Base-by-base conservation (phyloP, 139 green algal species). In the Volvox reticuliferus region DNA sequence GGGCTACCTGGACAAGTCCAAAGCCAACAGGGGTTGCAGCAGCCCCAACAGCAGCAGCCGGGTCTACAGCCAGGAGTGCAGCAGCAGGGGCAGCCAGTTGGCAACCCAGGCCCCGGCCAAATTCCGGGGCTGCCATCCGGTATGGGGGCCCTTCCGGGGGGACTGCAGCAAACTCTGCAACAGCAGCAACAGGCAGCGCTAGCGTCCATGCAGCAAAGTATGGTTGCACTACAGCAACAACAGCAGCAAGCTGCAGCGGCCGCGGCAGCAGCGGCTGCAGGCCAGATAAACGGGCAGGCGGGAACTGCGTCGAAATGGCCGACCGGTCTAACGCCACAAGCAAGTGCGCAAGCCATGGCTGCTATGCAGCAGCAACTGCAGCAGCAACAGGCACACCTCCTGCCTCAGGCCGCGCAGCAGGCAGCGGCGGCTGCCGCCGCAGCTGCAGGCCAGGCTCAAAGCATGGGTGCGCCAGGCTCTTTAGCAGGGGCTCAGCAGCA, bases 321-420 rank as follows among this genome's bases (percentile, higher is more conserved):
- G 36, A 20, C 85, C 22, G 85, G 85, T 2, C 85, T 89, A 2
- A 82, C 69, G 28, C 85, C 28, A n/a, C 85, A 89, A 62, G 63
- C 65, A 36, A 65, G 35, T 17, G 61, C 32, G 61, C 81, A 87
- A 24, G 69, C 69, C 22, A 80, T 82, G 85, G 69, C 69, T 33
- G 85, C 69, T 1, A 89, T 89, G 85, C 85, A 89, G 69, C 85
- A 89, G 44, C 82, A 88, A 33, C 32, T 88, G 32, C 62, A 77
- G 82, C 82, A 88, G 80, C 82, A 88, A 68, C 80, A 86, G 55
- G 63, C 77, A 63, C 63, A 79, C 63, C 61, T 32, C 30, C 50
- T 50, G 13, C 28, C 44, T n/a, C 82, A 84, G 32, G 24, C 17
- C 16, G 28, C 35, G 24, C 67, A 79, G 68, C 30, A 63, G 67